A percentile compares a stretch with the other conserved stretches of the same genome.
Evolutionary conservation across 176 grass and related monocot genomes (phyloP).

Genomic region (Oryza longistaminata): DNA sequence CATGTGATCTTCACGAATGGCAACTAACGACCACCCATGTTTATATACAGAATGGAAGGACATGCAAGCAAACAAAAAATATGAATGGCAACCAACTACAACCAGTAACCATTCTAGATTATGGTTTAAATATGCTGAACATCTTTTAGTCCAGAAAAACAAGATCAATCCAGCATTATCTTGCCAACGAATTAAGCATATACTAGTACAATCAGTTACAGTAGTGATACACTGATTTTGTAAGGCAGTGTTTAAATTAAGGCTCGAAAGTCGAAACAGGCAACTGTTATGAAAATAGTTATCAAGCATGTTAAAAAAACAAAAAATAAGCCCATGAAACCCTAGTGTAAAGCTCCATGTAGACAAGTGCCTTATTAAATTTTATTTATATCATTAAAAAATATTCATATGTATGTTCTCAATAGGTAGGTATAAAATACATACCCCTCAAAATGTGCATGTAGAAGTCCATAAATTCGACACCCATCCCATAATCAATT

Average conservation of each 20-base stretch:
- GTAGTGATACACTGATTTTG: not conserved
- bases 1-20: not conserved
- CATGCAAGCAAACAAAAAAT: not conserved
- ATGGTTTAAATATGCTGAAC: not conserved
- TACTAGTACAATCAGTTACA: not conserved
- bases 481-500: not conserved
- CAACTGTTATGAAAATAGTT: not conserved
- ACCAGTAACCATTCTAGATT: not conserved
- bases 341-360: too few species aligned
- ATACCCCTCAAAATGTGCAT: not conserved
- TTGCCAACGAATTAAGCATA: not conserved
- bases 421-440: not conserved
- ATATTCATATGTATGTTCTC: not conserved
- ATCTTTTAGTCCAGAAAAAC: not conserved
- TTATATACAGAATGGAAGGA: not conserved
- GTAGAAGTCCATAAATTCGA: not conserved
- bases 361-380: too few species aligned
- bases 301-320: not conserved
- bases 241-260: not conserved
- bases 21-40: not conserved
- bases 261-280: conserved; percentile 21
- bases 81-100: not conserved
- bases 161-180: not conserved
- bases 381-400: not conserved
- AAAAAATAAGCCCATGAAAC: not conserved